Conservation (phyloP, 257 asterid species). For the Handroanthus guayacan region DNA sequence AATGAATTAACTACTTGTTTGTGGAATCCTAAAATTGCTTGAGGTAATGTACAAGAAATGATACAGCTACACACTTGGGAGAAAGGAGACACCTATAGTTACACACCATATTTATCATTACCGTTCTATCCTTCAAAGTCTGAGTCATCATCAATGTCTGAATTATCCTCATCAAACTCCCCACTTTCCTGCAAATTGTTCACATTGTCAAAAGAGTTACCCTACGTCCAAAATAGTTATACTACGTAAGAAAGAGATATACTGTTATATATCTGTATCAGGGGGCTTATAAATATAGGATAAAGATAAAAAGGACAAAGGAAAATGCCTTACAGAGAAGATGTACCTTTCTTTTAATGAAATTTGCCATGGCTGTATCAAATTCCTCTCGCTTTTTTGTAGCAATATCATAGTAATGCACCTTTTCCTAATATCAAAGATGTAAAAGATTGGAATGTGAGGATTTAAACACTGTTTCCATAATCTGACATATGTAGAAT, state of each 20-base stretch:
- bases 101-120: conserved; percentile 14
- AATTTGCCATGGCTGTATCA: conserved; percentile 75
- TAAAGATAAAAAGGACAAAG: background rate
- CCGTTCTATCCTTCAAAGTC: conserved; percentile 57
- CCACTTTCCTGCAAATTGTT: conserved; percentile 73
- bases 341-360: conserved; percentile 64
- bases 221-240: background rate
- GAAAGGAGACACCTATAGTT: conserved; percentile 36
- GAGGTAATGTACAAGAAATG: conserved; percentile 43
- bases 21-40: conserved; percentile 13
- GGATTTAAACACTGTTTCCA: background rate
- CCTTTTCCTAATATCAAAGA: conserved; percentile 72
- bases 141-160: conserved; percentile 59
- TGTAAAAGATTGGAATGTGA: conserved; percentile 16
- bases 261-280: background rate
- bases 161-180: conserved; percentile 56
- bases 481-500: background rate
- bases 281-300: background rate
- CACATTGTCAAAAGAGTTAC: conserved; percentile 6
- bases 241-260: background rate
- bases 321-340: background rate
- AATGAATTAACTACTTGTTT: conserved; percentile 15
- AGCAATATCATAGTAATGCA: conserved; percentile 87
- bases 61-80: conserved; percentile 30
- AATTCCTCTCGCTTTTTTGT: conserved; percentile 93